These are phyloP conservation scores for Neurospora sp. DNA, from an alignment of 495 filamentous ascomycete genomes.

Conservation along the genomic window DNA sequence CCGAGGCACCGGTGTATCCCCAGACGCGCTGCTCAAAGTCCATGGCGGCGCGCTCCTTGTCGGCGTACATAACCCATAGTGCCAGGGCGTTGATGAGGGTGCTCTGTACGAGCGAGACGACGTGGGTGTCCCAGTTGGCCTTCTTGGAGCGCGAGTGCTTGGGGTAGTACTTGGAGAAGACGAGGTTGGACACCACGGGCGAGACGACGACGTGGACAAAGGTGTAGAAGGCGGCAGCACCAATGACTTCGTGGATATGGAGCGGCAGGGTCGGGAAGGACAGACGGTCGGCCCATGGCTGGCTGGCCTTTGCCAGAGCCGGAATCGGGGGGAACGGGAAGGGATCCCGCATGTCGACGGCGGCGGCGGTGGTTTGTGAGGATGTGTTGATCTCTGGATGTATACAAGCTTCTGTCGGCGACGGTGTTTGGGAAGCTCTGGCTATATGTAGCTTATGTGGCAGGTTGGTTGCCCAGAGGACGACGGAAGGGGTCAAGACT, in stretches of 20 bases:
- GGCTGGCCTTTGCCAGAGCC: conserved; percentile 39
- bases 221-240: conserved; percentile 67
- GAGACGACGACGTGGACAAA: conserved; percentile 64
- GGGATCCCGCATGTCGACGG: conserved; percentile 52
- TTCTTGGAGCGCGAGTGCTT: conserved; percentile 55
- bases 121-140: conserved; percentile 94
- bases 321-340: conserved; percentile 52
- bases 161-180: conserved; percentile 67
- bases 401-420: neutral
- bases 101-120: conserved; percentile 86
- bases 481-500: neutral
- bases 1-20: conserved; percentile 77
- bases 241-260: conserved; percentile 81
- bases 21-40: conserved; percentile 68
- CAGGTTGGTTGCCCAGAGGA: neutral
- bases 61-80: conserved; percentile 72
- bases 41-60: conserved; percentile 68
- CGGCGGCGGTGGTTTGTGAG: neutral
- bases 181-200: conserved; percentile 54
- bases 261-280: conserved; percentile 61
- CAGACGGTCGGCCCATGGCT: conserved; percentile 50
- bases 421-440: neutral
- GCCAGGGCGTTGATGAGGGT: conserved; percentile 66
- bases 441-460: neutral
- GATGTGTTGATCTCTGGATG: neutral